Base-by-base conservation (phyloP, 1,139 yeast species). In the Dujonia santamariae region DNA sequence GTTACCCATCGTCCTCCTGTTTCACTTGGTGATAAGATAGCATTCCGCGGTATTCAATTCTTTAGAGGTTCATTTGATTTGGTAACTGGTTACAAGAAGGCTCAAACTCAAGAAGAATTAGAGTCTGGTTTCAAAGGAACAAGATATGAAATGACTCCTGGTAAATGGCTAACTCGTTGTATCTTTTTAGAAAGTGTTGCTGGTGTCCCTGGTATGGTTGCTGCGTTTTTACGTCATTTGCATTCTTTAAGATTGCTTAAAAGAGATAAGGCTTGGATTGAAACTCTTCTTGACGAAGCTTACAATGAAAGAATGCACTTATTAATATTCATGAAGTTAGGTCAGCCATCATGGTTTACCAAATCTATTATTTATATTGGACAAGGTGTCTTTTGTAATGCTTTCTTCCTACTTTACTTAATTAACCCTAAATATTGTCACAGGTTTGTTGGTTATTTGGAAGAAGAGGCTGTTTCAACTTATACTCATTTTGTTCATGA, bases 301-400 rank as follows among this genome's bases (percentile, higher is more conserved):
- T 82, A 81, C 59, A 83, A 83, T 49, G 92, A 83, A 57, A 69
- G 88, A 51, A 82, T 83, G 84, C 92, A 83, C 49, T 65, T 83
- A 33, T 61, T 83, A 42, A 82, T 88, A 0, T 83, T 83, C 47
- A 72, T 82, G 43, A 76, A 79, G 50, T 57, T 83, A 40, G 81
- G 83, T 14, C 61, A 75, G 37, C 92, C 92, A 8, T 75, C 82
- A 1, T 55, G 73, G 65, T 69, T 79, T 44, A 79, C 84, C 47
- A 64, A 75, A 37, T 32, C 61, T 12, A 65, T 80, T 58, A 67
- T 83, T 7, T 75, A 75, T 44, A 59, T 74, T 30, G 88, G 85
- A 2, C 92, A 83, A 51, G 90, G 90, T 8, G 75, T 82, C 3
- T 83, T 83, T 53, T 73, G 79, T 56, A 82, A 82, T 54, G 37